phyloP scores from a whole-genome alignment of 2,329 filamentous ascomycete species.

The Epichloe scottii region DNA sequence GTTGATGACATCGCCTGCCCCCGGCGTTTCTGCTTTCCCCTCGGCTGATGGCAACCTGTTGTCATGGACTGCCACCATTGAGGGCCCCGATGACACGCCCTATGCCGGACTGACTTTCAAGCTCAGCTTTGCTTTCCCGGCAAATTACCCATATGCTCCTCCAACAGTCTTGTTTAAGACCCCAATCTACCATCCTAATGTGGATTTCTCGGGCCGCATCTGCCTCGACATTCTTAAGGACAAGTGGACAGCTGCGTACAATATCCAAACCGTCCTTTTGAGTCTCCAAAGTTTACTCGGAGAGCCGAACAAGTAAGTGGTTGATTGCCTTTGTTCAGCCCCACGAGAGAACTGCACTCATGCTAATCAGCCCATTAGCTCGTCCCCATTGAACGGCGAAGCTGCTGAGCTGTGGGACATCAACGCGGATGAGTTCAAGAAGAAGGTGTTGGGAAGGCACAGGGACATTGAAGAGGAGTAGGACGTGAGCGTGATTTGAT shows the following conservation, averaged over 20 bases:
- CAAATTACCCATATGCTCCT: constrained; percentile 84
- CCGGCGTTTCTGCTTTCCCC: constrained; percentile 90
- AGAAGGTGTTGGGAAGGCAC: constrained; percentile 52
- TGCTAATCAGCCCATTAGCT: constrained; percentile 34
- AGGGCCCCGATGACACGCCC: constrained; percentile 80
- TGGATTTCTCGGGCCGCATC: constrained; percentile 94
- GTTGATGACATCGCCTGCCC: constrained; percentile 89
- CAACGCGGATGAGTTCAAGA: constrained; percentile 76
- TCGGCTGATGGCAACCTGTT: constrained; percentile 81
- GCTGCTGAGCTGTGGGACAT: constrained; percentile 94
- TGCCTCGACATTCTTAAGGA: constrained; percentile 98
- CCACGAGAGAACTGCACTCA: background rate
- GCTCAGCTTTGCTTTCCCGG: constrained; percentile 79
- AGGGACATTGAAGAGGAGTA: constrained; percentile 53
- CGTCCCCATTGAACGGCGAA: constrained; percentile 89
- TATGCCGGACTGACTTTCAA: constrained; percentile 85
- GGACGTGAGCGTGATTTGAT: background rate
- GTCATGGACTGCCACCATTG: constrained; percentile 87
- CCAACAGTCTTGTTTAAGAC: constrained; percentile 95
- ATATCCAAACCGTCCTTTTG: constrained; percentile 83
- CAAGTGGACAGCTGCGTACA: constrained; percentile 97
- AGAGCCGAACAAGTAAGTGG: constrained; percentile 89
- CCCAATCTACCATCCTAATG: constrained; percentile 97
- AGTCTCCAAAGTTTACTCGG: constrained; percentile 91
- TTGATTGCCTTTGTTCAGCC: background rate